phyloP scores from a whole-genome alignment of 768 basidiomycete genomes.

The Cystobasidium ongulense region DNA sequence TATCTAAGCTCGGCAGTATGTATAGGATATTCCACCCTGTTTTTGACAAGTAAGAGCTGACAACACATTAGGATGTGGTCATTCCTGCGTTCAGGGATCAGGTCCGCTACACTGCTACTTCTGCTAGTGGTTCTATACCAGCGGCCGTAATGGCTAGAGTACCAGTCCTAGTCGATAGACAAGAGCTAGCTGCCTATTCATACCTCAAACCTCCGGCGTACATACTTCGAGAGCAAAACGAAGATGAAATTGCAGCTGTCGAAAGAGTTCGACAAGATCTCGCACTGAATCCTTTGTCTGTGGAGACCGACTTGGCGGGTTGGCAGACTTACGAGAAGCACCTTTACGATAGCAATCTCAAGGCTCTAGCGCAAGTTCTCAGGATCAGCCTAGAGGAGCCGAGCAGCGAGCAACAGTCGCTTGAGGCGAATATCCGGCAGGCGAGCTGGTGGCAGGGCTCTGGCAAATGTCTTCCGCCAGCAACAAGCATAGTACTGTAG shows the following conservation, averaged over 20 bases:
- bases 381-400: not conserved
- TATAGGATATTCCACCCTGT: not conserved
- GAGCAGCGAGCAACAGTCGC: not conserved
- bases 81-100: not conserved
- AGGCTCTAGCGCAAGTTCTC: not conserved
- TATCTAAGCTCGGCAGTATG: not conserved
- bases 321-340: not conserved
- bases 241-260: not conserved
- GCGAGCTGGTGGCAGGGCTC: not conserved
- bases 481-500: too few species aligned
- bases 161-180: not conserved
- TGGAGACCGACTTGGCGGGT: not conserved
- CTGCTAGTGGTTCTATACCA: not conserved
- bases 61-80: not conserved
- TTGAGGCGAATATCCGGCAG: not conserved
- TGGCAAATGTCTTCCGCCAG: too few species aligned
- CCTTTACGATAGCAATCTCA: not conserved
- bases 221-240: not conserved
- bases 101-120: not conserved
- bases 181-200: not conserved
- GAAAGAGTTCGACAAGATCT: not conserved
- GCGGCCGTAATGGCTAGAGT: not conserved
- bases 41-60: not conserved
- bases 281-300: not conserved
- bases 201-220: not conserved